Evolutionary conservation across 2,329 filamentous ascomycete genomes (phyloP), one percentile per base, ranked within the genome.

Genomic region (Aspergillus nomiae): DNA sequence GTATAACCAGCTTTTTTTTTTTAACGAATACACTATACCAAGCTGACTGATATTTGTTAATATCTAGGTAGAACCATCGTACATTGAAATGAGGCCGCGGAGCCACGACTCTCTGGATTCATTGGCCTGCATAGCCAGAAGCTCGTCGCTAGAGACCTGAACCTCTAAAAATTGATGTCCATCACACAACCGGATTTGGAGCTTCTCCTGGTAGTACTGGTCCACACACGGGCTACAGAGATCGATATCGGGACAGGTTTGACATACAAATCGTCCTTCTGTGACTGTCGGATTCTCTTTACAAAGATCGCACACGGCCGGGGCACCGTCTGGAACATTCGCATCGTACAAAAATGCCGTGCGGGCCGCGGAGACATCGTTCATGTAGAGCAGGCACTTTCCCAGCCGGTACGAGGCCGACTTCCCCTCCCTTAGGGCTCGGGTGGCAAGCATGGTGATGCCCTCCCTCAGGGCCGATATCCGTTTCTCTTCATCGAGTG

Each of bases 241-340:
- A 41, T 56, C 54, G 21, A 56, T 41, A 56, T 56, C 54, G 9
- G 54, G 32, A 56, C 54, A 56, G 19, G 54, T 56, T 14, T 56
- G 32, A 43, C 54, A 56, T 10, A 56, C 54, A 41, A 41, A 56
- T 56, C 54, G 54, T 26, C 54, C 54, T 38, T 41, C 54, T 11
- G 54, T 19, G 10, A n/a, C 54, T 24, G 21, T 14, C 36, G 54
- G 34, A 11, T n/a, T 56, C 30, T 16, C 32, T 14, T 16, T 16
- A 28, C 54, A 56, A 19, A 56, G 30, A 41, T 56, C 54, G 32
- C 34, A 36, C 34, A 36, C 14, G 5, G 14, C 34, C 34, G 12
- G 14, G 34, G 34, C 14, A 8, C 14, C 14, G 5, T 36, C 14
- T 36, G 14, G 14, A 1, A 26, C 54, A 2, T 43, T 26, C 24